Evolutionary conservation across 2,329 filamentous ascomycete species (phyloP).

Genomic region (Cladosporium cucumerinum): DNA sequence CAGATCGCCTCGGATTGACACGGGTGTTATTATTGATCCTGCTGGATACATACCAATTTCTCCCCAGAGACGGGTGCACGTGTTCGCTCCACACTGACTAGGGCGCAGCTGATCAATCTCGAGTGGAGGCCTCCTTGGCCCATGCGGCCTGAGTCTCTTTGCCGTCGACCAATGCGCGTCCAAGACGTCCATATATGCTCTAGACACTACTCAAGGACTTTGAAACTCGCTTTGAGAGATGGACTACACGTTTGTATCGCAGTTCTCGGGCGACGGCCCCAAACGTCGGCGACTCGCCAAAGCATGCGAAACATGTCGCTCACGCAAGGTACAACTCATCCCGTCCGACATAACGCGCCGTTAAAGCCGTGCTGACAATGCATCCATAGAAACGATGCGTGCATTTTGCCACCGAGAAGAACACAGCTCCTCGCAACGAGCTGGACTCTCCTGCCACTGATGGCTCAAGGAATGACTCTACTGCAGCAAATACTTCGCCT

Average conservation of each 20-base stretch:
- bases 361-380: neutral
- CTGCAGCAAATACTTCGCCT: conserved; percentile 5
- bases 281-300: conserved; percentile 34
- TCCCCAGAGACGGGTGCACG: neutral
- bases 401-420: conserved; percentile 25
- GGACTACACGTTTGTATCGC: conserved; percentile 35
- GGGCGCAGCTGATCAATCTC: neutral
- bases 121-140: neutral
- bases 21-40: neutral
- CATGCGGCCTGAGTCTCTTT: neutral
- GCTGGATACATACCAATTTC: neutral
- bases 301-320: conserved; percentile 32
- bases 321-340: conserved; percentile 27
- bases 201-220: neutral
- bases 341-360: neutral
- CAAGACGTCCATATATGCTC: neutral
- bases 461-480: conserved; percentile 20
- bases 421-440: conserved; percentile 1
- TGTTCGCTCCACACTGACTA: neutral
- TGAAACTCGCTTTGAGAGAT: conserved; percentile 14
- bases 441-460: conserved; percentile 12
- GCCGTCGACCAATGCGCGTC: neutral
- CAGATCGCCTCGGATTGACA: neutral
- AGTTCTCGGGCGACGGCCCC: conserved; percentile 31
- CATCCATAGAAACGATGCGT: conserved; percentile 32